phyloP scores from a whole-genome alignment of 768 basidiomycete species.

The Phylloporus arenicola region DNA sequence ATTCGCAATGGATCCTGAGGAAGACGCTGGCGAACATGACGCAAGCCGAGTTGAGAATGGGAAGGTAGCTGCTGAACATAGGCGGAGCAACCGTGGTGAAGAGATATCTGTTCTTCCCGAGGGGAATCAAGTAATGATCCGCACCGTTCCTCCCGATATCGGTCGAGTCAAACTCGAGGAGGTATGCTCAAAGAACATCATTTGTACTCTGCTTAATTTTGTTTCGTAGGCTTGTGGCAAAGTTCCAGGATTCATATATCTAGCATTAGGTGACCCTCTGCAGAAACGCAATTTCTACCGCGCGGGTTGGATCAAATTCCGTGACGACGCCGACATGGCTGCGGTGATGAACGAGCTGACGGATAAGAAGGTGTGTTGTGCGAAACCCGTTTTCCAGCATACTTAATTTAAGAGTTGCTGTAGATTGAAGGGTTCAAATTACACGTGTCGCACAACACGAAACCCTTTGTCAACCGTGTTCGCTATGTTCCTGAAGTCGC shows the following conservation, averaged over 20 bases:
- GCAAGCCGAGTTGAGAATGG: slow-evolving; percentile 55
- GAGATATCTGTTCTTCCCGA: slow-evolving; percentile 68
- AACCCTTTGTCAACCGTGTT: slow-evolving; percentile 71
- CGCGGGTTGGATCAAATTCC: slow-evolving; percentile 88
- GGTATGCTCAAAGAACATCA: slow-evolving; percentile 39
- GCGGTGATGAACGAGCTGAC: slow-evolving; percentile 66
- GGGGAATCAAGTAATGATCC: slow-evolving; percentile 90
- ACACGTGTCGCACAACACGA: slow-evolving; percentile 78
- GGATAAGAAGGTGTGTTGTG: slow-evolving; percentile 68
- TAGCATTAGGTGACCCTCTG: slow-evolving; percentile 87
- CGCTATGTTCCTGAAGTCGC: slow-evolving; percentile 81
- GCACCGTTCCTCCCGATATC: slow-evolving; percentile 91
- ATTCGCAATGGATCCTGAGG: slow-evolving; percentile 66
- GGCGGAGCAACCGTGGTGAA: slow-evolving; percentile 55
- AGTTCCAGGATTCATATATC: slow-evolving; percentile 78
- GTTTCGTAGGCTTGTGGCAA: slow-evolving; percentile 60
- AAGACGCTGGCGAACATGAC: slow-evolving; percentile 62
- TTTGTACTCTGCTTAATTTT: slow-evolving; percentile 4
- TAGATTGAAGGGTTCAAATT: slow-evolving; percentile 95
- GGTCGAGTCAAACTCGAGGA: slow-evolving; percentile 87
- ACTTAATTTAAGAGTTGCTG: slow-evolving; percentile 7
- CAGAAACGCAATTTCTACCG: slow-evolving; percentile 94
- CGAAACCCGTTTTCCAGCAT: background rate
- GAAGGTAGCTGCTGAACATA: slow-evolving; percentile 42
- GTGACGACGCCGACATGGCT: slow-evolving; percentile 78